Base-by-base conservation (phyloP, 169 alveolate species). In the Theileria sp. region DNA sequence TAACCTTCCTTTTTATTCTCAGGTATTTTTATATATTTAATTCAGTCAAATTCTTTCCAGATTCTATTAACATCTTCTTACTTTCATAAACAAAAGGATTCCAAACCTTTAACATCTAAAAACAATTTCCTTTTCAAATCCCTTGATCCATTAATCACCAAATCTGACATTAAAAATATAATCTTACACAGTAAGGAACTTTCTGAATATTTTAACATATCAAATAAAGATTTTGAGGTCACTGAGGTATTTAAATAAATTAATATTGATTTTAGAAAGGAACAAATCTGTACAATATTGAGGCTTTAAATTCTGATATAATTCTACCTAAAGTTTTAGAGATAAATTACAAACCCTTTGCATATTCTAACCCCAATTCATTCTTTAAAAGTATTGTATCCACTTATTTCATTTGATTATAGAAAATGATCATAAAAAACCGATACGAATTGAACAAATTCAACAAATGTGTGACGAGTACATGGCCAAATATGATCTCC, bases 391-490 rank as follows among this genome's bases (percentile, higher is more conserved):
- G 67, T 58, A 58, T 58, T 21, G 1, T 58, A n/a, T 50, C 4
- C 12, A 61, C 19, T 8, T 54, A 36, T 49, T 34, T 26, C 32
- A 19, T 49, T 25, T 56, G 19, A 13, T 76, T 44, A 25, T 34
- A 49, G 61, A 62, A 68, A 68, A 68, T 32, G 61, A 17, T 12
- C 77, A 76, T 23, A n/a, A 17, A n/a, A 32, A 19, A 17, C 67
- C 67, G 1, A 1, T 71, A 38, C 12, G 34, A 21, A 58, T 58
- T 21, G 36, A 19, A 3, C 28, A 58, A 21, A 58, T 83, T 58
- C 89, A 87, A 62, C 84, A 87, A 66, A 58, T 69, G 30, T 79
- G 75, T 26, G 88, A 80, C 62, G 92, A 84, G 26, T 69, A 79
- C 25, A 30, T 86, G 74, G 51, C 67, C n/a, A 61, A 77, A 9